phyloP scores from a whole-genome alignment of 1,284 basidiomycete species.

The Vanrija pseudolonga region DNA sequence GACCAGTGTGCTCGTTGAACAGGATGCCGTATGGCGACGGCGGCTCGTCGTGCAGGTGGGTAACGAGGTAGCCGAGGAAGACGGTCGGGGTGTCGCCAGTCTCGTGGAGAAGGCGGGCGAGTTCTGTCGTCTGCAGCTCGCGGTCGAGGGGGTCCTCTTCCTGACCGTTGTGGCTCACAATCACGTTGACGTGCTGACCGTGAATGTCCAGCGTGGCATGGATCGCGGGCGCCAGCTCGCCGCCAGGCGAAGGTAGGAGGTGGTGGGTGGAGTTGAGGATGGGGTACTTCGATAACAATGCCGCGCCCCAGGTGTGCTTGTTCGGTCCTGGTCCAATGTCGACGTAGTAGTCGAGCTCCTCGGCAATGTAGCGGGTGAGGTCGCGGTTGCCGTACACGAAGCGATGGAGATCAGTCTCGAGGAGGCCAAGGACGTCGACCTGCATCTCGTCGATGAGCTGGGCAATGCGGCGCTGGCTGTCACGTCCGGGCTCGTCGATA shows the following conservation, averaged over 20 bases:
- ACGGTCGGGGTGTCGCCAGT: conserved; percentile 73
- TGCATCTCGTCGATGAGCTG: conserved; percentile 75
- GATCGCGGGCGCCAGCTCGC: conserved; percentile 89
- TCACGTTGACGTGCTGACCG: conserved; percentile 72
- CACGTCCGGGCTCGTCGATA: conserved; percentile 73
- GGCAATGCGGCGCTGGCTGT: conserved; percentile 74
- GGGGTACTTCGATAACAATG: conserved; percentile 83
- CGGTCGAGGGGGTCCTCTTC: conserved; percentile 86
- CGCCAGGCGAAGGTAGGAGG: conserved; percentile 74
- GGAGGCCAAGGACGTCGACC: conserved; percentile 68
- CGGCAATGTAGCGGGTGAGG: conserved; percentile 70
- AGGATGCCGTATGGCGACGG: conserved; percentile 84
- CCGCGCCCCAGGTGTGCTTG: conserved; percentile 87
- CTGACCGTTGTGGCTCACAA: conserved; percentile 91
- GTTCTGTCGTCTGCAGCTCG: conserved; percentile 76
- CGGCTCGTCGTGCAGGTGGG: conserved; percentile 64
- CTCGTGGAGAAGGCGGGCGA: conserved; percentile 73
- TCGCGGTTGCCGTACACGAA: conserved; percentile 87
- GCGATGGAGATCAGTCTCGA: conserved; percentile 82
- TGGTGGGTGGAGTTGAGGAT: conserved; percentile 87
- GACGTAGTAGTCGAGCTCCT: conserved; percentile 72
- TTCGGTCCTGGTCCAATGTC: conserved; percentile 80
- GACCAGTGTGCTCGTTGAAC: conserved; percentile 41
- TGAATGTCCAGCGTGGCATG: conserved; percentile 81
- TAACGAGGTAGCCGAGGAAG: conserved; percentile 81